phyloP scores from a whole-genome alignment of 2,329 filamentous ascomycete species.

The Cyclaneusma minus region DNA sequence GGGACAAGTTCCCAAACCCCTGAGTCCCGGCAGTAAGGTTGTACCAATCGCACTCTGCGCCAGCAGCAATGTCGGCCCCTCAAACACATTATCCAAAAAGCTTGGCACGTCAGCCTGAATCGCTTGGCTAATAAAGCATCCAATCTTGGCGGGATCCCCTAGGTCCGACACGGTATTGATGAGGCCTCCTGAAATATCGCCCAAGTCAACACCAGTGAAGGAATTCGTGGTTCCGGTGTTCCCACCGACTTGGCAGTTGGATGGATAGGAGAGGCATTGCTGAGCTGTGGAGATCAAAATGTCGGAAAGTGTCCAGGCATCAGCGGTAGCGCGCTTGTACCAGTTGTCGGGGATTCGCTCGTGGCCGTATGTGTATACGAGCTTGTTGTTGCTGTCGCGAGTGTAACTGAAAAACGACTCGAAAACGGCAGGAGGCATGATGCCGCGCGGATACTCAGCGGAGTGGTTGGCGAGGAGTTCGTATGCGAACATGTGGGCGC shows the following conservation, averaged over 20 bases:
- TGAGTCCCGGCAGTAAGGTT: constrained; percentile 5
- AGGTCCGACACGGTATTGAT: constrained; percentile 2
- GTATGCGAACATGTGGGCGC: background rate
- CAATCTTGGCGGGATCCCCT: constrained; percentile 5
- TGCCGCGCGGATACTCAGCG: constrained; percentile 4
- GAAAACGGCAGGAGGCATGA: background rate
- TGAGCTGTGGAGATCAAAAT: constrained; percentile 3
- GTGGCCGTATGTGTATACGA: background rate
- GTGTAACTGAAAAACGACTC: background rate
- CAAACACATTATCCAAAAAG: constrained; percentile 7
- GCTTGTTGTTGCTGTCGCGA: constrained; percentile 1
- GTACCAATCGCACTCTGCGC: constrained; percentile 5
- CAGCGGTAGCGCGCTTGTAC: background rate
- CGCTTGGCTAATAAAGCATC: constrained; percentile 6
- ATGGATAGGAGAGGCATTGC: constrained; percentile 2
- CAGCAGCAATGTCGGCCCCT: background rate
- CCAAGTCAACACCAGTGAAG: background rate
- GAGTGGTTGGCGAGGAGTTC: constrained; percentile 3
- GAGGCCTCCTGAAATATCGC: background rate
- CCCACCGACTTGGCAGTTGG: background rate
- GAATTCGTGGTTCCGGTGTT: background rate
- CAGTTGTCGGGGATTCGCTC: constrained; percentile 1
- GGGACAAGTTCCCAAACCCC: constrained; percentile 5
- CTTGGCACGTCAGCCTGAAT: constrained; percentile 7
- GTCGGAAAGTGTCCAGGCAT: background rate